Base-by-base conservation (phyloP, 129 eudicot species). In the Flaveria robusta region DNA sequence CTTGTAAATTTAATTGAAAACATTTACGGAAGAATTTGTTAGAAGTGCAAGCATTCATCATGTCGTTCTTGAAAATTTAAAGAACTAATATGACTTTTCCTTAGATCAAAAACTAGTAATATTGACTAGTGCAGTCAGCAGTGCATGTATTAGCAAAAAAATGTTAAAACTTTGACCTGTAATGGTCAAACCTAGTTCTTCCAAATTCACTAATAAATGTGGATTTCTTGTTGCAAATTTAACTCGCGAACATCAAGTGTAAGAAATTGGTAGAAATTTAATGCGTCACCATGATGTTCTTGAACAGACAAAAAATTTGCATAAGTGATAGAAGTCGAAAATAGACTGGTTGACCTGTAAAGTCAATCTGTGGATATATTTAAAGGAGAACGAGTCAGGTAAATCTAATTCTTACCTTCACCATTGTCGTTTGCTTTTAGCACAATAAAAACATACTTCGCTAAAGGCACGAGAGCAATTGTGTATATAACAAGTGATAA, bases 361-460 rank as follows among this genome's bases (percentile, higher is more conserved):
- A 52, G 58, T 67, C 64, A 75, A 63, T 20, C 18, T 20, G 23
- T 5, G 51, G 63, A 64, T 46, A 49, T 27, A 43, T 24, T 43
- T 31, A n/a, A 64, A 71, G 20, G 34, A 66, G 37, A 58, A 54
- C 66, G 80, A 39, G 34, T 42, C 2, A 1, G 47, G 71, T 54
- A 49, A 15, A 54, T 41, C 45, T 81, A 24, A 46, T 43, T 77
- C 46, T 13, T 56, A 94, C 99, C 99, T 94, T 94, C 97, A 20
- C 99, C 99, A 64, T 79, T 89, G 79, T 94, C 99, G 69, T 94
- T 94, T 39, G 97, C 99, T 80, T 87, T 91, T 18, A 94, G 97
- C 80, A 94, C 99, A 41, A 91, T 82, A 63, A 94, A 94, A 34
- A 91, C 96, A 23, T 94, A 94, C 70, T 94, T 94, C 63, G 84